phyloP scores from a whole-genome alignment of 176 grass and related monocot species.

The Musa acuminata region DNA sequence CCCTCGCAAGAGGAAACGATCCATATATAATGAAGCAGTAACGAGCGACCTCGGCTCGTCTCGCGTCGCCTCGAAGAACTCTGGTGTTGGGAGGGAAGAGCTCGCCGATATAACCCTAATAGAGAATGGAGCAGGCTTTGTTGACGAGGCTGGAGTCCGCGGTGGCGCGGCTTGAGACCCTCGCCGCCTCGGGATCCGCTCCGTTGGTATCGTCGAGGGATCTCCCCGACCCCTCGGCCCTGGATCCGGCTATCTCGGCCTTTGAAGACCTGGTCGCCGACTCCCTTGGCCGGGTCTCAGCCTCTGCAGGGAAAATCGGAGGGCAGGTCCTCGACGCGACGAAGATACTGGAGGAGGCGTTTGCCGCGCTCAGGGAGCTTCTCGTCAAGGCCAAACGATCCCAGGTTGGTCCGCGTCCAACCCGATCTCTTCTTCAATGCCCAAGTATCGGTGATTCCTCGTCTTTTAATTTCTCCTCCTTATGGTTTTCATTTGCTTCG shows the following conservation, averaged over 20 bases:
- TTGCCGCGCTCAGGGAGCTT: constrained; percentile 54
- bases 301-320: constrained; percentile 73
- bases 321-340: constrained; percentile 74
- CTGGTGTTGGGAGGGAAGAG: not conserved
- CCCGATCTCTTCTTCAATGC: constrained; percentile 11
- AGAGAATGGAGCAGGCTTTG: constrained; percentile 59
- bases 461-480: not conserved
- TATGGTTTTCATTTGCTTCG: too few species aligned
- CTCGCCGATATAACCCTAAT: not conserved
- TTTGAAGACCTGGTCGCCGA: constrained; percentile 62
- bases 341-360: constrained; percentile 67
- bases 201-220: constrained; percentile 6
- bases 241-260: constrained; percentile 60
- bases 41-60: not conserved
- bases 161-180: constrained; percentile 61
- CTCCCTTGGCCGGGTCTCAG: constrained; percentile 36
- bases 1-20: not conserved
- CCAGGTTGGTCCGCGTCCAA: constrained; percentile 35
- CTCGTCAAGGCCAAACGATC: constrained; percentile 69
- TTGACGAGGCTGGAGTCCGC: constrained; percentile 79
- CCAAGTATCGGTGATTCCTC: not conserved
- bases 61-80: not conserved
- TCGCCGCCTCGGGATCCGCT: constrained; percentile 17
- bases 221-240: not conserved
- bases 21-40: not conserved